phyloP scores from a whole-genome alignment of 345 rosid species.

The Erucastrum elatum region DNA sequence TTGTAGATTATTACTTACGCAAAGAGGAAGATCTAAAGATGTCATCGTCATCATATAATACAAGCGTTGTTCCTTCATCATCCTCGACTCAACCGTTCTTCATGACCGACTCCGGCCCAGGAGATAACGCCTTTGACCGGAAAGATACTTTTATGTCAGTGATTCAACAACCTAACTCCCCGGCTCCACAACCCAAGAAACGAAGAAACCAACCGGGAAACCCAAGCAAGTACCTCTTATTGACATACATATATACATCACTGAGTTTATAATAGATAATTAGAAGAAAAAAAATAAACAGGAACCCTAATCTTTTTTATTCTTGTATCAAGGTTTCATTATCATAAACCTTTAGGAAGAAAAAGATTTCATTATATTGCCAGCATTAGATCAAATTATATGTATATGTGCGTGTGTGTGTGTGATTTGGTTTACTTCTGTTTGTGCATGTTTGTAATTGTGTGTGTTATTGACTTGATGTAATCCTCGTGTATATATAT shows the following conservation, averaged over 20 bases:
- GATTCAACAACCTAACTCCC: constrained; percentile 45
- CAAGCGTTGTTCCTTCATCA: constrained; percentile 38
- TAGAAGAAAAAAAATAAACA: neutral
- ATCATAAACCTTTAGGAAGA: neutral
- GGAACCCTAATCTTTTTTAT: neutral
- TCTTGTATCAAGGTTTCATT: neutral
- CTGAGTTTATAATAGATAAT: neutral
- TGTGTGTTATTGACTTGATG: neutral
- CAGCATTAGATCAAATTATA: neutral
- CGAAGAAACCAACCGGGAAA: constrained; percentile 83
- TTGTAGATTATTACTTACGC: constrained; percentile 31
- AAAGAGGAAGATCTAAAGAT: constrained; percentile 44
- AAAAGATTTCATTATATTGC: neutral
- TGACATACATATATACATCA: neutral
- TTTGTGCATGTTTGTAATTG: neutral
- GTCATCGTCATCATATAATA: constrained; percentile 49
- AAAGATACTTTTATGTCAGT: constrained; percentile 50
- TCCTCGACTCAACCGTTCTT: constrained; percentile 40
- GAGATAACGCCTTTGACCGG: constrained; percentile 46
- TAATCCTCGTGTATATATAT: constrained; percentile 7
- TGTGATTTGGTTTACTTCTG: neutral
- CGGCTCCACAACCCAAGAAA: constrained; percentile 61
- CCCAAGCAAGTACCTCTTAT: constrained; percentile 64
- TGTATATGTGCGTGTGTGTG: neutral
- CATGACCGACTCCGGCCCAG: constrained; percentile 36